phyloP scores from a whole-genome alignment of 108 stramenopile species.

The Skeletonema costatum region DNA sequence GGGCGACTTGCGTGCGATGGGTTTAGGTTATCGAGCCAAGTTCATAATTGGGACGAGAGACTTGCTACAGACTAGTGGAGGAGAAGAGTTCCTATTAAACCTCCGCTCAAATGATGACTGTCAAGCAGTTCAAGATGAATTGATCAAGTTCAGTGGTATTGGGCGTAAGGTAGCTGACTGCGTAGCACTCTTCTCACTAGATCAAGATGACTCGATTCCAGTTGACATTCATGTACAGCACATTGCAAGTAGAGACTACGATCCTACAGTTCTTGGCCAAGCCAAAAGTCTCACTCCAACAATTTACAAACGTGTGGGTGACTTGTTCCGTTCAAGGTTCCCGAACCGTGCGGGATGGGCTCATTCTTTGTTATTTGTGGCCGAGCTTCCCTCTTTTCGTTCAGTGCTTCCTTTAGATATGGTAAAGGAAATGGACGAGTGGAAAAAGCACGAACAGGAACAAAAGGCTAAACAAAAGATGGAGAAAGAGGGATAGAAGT shows the following conservation, averaged over 20 bases:
- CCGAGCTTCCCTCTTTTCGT: slow-evolving; percentile 88
- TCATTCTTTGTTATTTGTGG: slow-evolving; percentile 97
- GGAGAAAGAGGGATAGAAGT: neutral
- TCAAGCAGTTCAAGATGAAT: slow-evolving; percentile 61
- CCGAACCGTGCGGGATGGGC: slow-evolving; percentile 95
- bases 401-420: slow-evolving; percentile 66
- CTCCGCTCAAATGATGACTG: slow-evolving; percentile 45
- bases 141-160: slow-evolving; percentile 85
- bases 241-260: slow-evolving; percentile 92
- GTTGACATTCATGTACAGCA: slow-evolving; percentile 98
- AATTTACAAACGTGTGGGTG: slow-evolving; percentile 89
- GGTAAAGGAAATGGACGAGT: slow-evolving; percentile 71
- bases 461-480: slow-evolving; percentile 12
- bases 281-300: slow-evolving; percentile 93
- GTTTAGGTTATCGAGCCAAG: slow-evolving; percentile 95
- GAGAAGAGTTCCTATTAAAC: slow-evolving; percentile 63
- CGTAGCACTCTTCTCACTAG: slow-evolving; percentile 95
- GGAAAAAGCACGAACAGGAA: slow-evolving; percentile 10
- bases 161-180: slow-evolving; percentile 99
- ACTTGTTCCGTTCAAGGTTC: slow-evolving; percentile 92
- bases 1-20: slow-evolving; percentile 74
- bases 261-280: slow-evolving; percentile 49
- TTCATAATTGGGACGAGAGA: slow-evolving; percentile 85
- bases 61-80: slow-evolving; percentile 58
- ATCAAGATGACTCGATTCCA: slow-evolving; percentile 88